Conservation (phyloP, 2,329 filamentous ascomycete genomes). For the Penicillium sp. region DNA sequence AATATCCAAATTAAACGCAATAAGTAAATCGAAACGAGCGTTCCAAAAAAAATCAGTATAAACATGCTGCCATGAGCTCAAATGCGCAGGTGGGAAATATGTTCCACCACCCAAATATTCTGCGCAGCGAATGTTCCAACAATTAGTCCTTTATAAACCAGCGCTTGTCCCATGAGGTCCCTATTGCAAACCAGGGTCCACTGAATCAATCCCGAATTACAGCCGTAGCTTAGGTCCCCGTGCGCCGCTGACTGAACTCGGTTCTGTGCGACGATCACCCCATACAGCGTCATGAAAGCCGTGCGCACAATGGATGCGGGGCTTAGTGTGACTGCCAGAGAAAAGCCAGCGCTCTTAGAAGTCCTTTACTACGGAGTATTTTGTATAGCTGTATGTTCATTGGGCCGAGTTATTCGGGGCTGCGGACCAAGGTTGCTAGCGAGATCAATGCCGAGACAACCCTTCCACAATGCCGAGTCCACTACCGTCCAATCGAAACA, state of each 20-base stretch:
- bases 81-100: neutral
- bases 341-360: neutral
- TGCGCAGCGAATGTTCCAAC: neutral
- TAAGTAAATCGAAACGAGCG: too few species aligned
- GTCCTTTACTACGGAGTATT: neutral
- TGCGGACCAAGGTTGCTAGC: neutral
- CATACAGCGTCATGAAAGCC: neutral
- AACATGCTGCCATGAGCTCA: neutral
- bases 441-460: neutral
- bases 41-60: neutral
- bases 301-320: neutral
- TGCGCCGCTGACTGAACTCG: neutral
- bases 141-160: neutral
- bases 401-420: neutral
- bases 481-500: neutral
- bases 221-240: too few species aligned
- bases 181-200: neutral
- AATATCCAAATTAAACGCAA: neutral
- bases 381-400: too few species aligned
- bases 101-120: neutral
- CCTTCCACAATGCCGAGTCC: neutral
- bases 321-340: neutral
- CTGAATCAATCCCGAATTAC: too few species aligned
- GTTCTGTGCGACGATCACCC: neutral
- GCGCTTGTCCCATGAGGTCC: neutral